Evolutionary conservation across 2,329 filamentous ascomycete species (phyloP), one percentile per base, ranked within the genome.

Genomic region (Periconia macrospinosa): DNA sequence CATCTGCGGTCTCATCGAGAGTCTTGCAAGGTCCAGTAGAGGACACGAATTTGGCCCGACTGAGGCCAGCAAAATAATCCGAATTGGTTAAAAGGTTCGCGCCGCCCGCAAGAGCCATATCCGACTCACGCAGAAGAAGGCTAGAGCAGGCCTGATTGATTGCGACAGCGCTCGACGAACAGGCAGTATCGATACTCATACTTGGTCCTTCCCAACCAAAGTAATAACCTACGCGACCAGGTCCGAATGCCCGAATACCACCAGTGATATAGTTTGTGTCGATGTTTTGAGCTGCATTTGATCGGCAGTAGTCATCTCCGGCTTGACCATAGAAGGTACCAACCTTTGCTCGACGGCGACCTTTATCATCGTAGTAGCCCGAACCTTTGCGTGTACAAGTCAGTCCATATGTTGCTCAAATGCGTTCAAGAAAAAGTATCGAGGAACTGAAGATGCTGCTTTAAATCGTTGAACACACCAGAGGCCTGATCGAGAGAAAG

Each of bases 221-320:
- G 35, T 49, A 45, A 0, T 64, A 68, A 50, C 78, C 79, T 54
- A 80, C 75, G 6, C 82, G 75, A 0, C 81, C 82, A 0, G 78
- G 76, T 0, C 72, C 76, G 49, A 84, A 85, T 0, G 81, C 82
- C n/a, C 82, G 72, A 13, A 73, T 71, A 19, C 76, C 76, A 17
- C 81, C 81, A 0, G 82, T 77, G 43, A 84, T 80, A 60, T 71
- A 81, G 61, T 84, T 83, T 0, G 81, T 83, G 52, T 79, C 78
- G 20, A 84, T 77, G 18, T 63, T 45, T 23, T 67, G 56, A 7
- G 49, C 54, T 3, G 43, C 42, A 49, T 65, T 67, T 8, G 53
- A 41, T 42, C 65, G 62, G 5, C 52, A 49, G 44, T 53, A 69
- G 51, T 76, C 74, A 47, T 76, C 63, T 41, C 54, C 62, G 6